phyloP scores from a whole-genome alignment of 2,329 filamentous ascomycete genomes.

The Westerdykella sp. region DNA sequence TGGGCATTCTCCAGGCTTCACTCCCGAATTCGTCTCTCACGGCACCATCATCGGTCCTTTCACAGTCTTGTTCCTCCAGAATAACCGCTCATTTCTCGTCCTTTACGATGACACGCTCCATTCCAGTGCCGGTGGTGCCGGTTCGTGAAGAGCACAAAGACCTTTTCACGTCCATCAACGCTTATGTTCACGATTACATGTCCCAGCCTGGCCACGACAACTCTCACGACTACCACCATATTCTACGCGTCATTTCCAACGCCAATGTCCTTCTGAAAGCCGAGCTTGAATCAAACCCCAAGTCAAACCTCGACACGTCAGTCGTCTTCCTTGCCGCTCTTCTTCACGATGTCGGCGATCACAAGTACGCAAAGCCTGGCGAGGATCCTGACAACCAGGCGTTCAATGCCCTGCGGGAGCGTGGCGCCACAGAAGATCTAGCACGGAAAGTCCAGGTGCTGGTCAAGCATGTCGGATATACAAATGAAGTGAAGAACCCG shows the following conservation, averaged over 20 bases:
- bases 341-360: constrained; percentile 76
- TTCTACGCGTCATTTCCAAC: constrained; percentile 70
- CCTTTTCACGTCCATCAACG: constrained; percentile 27
- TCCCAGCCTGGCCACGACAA: constrained; percentile 51
- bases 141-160: constrained; percentile 12
- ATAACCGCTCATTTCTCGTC: neutral
- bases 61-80: neutral
- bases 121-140: constrained; percentile 23
- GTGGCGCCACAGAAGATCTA: constrained; percentile 53
- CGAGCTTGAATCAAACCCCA: constrained; percentile 38
- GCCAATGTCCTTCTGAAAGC: constrained; percentile 57
- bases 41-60: neutral
- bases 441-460: constrained; percentile 64
- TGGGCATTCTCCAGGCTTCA: neutral
- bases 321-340: constrained; percentile 61
- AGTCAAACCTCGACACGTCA: constrained; percentile 43
- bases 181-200: constrained; percentile 33
- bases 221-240: constrained; percentile 83
- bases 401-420: constrained; percentile 48
- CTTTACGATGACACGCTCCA: constrained; percentile 10
- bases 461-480: constrained; percentile 72
- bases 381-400: constrained; percentile 55
- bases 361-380: constrained; percentile 60
- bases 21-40: neutral
- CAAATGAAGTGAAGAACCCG: constrained; percentile 63